Evolutionary conservation across 75 land plant genomes (phyloP).

Genomic region (Sequoiadendron giganteum): DNA sequence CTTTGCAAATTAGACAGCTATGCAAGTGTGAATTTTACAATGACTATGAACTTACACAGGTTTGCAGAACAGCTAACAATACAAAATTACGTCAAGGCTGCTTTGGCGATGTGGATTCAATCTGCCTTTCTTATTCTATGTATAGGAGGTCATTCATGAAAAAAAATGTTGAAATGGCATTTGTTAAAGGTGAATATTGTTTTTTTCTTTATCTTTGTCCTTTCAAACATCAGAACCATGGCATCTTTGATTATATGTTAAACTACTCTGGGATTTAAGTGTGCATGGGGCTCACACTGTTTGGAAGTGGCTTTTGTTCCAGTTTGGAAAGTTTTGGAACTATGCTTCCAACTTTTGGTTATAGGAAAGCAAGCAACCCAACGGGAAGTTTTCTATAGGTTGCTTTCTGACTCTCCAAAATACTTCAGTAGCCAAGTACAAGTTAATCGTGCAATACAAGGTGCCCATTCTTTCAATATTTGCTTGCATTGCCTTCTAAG

Average conservation of each 20-base stretch:
- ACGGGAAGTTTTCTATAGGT: constrained; percentile 83
- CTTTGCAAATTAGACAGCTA: not conserved
- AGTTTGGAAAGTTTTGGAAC: constrained; percentile 95
- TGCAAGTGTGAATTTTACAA: not conserved
- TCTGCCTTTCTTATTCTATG: constrained; percentile 60
- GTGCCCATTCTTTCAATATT: constrained; percentile 19
- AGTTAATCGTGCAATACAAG: constrained; percentile 84
- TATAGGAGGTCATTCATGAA: constrained; percentile 51
- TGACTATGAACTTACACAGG: constrained; percentile 18
- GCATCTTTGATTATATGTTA: not conserved
- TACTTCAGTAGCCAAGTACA: constrained; percentile 63
- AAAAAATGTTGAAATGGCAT: constrained; percentile 52
- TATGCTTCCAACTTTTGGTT: constrained; percentile 60
- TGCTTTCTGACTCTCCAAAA: constrained; percentile 68
- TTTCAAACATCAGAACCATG: not conserved
- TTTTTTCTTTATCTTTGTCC: not conserved
- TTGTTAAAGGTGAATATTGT: constrained; percentile 52
- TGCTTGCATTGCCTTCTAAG: not conserved
- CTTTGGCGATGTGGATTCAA: constrained; percentile 38
- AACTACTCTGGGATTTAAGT: not conserved
- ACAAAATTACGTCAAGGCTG: constrained; percentile 35
- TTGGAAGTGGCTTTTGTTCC: not conserved
- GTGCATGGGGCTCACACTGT: not conserved
- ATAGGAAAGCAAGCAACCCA: constrained; percentile 83
- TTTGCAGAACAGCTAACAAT: constrained; percentile 41